Evolutionary conservation across 345 rosid genomes (phyloP), one percentile per base, ranked within the genome.

Genomic region (Eucalyptus rudis): DNA sequence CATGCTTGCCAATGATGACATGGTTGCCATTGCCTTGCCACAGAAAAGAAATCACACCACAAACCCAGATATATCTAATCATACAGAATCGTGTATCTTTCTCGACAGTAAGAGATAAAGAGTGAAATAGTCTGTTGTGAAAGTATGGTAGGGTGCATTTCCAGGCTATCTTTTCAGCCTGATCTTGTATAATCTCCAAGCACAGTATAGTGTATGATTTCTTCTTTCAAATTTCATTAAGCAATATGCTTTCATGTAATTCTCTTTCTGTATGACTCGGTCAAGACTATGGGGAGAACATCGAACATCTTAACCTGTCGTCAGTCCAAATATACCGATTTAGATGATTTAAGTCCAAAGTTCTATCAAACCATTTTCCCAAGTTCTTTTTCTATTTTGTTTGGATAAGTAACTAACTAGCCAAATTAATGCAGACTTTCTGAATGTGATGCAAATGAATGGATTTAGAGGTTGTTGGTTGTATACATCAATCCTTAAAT

Each of bases 1-100:
- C 90, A 96, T 88, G 90, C 93, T 94, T 96, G 95, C 95, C 90
- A 97, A 89, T 6, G 95, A 91, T 81, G 95, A 94, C 99, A 96
- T 96, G 66, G 90, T 96, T 45, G 96, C 95, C 86, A 80, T 94
- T 50, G 99, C 99, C 99, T 97, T 93, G 76, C 5, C 58, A 49
- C 54, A 49, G 50, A 45, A 49, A 85, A 85, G 7, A 29, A 85
- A 45, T 16, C 31, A 85, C 19, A 45, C 49, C n/a, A 16, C 43
- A 19, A 17, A 49, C 14, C 17, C 5, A 49, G 51, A 49, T 49
- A 49, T 49, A 14, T 49, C 51, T 49, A 17, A 13, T 1, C 16
- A 44, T 47, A 49, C 49, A 12, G 4, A 84, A 44, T 27, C 22
- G 3, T 45, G 10, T 84, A 36, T 25, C 71, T n/a, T 13, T 64